Evolutionary conservation across 2,329 filamentous ascomycete genomes (phyloP), one percentile per base, ranked within the genome.

Genomic region (Zymoseptoria tritici): DNA sequence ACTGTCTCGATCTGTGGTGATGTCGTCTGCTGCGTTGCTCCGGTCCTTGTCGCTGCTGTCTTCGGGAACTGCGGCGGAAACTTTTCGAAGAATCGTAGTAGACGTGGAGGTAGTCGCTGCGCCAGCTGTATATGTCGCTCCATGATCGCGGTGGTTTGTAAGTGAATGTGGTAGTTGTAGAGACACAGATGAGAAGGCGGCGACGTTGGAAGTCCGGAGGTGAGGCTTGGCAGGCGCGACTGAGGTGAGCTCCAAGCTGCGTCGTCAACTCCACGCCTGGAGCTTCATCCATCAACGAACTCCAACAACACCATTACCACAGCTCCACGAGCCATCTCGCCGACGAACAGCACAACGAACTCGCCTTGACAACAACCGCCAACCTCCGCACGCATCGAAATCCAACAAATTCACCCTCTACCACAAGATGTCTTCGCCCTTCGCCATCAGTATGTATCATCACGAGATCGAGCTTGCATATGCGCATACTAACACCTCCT

Each of bases 11-110:
- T 54, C 24, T 49, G 49, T 42, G 55, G 29, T 55, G 72, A 65
- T 36, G 70, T 66, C 42, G 71, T 66, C 36, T 56, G 63, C 56
- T 60, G 64, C 55, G 60, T 49, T 20, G 63, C 53, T 51, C 56
- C 31, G 52, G 57, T 46, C 58, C 55, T 50, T 1, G 46, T 57
- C 21, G 58, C 57, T 31, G 56, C 52, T 9, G 64, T 51, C 56
- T 72, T 72, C 71, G 36, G 13, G 13, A 46, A 46, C 16, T 46
- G 36, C 24, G 93, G 91, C 50, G 94, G 94, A 75, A 93, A 97
- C 66, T 89, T 88, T 59, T 88, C 88, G 76, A 99, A 89, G 83
- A 99, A 97, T 70, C 86, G 85, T 72, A 88, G 84, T 52, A 99
- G 84, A 49, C 87, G 87, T 57, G 84, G 80, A 8, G 91, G 94